Percentiles rank a stretch among this genome's conserved stretches.
Evolutionary conservation across 73 alveolate genomes (phyloP).

Genomic region (Paramecium caudatum): DNA sequence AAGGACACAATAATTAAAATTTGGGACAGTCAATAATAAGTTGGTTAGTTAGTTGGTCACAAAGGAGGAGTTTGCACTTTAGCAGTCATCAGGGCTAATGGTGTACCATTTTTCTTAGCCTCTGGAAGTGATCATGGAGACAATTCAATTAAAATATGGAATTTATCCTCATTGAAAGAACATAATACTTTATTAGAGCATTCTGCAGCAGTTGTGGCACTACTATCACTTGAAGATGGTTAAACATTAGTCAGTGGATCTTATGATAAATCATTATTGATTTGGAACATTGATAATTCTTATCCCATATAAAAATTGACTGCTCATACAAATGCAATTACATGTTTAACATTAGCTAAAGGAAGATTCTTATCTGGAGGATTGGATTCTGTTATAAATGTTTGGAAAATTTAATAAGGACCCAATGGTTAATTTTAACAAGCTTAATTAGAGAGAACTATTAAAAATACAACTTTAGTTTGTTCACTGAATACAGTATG

Average conservation of each 20-base stretch:
- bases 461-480: background rate
- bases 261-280: slow-evolving; percentile 25
- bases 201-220: slow-evolving; percentile 54
- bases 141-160: slow-evolving; percentile 47
- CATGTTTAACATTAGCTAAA: slow-evolving; percentile 40
- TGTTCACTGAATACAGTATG: slow-evolving; percentile 22
- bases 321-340: slow-evolving; percentile 41
- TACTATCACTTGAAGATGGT: slow-evolving; percentile 53
- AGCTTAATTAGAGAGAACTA: slow-evolving; percentile 33
- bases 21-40: background rate
- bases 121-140: slow-evolving; percentile 63
- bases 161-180: slow-evolving; percentile 44
- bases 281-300: slow-evolving; percentile 42
- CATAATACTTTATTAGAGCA: slow-evolving; percentile 27
- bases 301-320: background rate
- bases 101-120: slow-evolving; percentile 36
- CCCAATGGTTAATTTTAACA: slow-evolving; percentile 24
- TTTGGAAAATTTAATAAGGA: background rate
- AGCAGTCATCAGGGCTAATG: background rate
- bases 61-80: slow-evolving; percentile 43
- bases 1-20: slow-evolving; percentile 1
- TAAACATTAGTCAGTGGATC: slow-evolving; percentile 53
- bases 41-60: background rate
- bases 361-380: slow-evolving; percentile 57
- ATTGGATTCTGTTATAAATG: background rate